phyloP scores from a whole-genome alignment of 2,329 filamentous ascomycete genomes.

The Blumeria hordei region DNA sequence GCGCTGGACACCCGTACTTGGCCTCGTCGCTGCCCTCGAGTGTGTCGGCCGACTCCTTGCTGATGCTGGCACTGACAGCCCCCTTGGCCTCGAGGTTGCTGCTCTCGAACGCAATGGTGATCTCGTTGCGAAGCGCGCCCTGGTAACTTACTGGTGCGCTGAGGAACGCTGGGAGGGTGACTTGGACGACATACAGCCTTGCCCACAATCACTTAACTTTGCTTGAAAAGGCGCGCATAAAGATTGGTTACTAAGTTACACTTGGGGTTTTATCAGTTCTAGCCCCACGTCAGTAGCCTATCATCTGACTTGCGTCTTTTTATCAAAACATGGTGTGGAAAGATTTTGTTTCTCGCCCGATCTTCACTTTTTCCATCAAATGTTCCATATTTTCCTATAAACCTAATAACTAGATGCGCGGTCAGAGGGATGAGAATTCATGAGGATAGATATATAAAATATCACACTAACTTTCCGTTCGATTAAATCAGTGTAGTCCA shows the following conservation, averaged over 20 bases:
- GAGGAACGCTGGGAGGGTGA: constrained; percentile 24
- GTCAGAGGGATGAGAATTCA: too few species aligned
- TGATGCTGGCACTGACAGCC: constrained; percentile 46
- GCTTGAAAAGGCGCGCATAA: neutral
- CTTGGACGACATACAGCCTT: constrained; percentile 5
- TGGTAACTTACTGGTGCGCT: constrained; percentile 49
- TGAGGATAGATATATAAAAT: too few species aligned
- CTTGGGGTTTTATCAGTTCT: neutral
- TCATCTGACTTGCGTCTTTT: too few species aligned
- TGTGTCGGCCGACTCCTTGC: constrained; percentile 45
- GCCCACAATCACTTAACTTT: too few species aligned
- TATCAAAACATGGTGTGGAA: too few species aligned
- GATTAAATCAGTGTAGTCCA: too few species aligned
- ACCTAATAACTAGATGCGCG: too few species aligned
- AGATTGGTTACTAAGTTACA: neutral
- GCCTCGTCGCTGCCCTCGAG: constrained; percentile 48
- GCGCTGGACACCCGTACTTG: constrained; percentile 70
- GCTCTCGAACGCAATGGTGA: constrained; percentile 22
- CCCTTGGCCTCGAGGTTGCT: constrained; percentile 58
- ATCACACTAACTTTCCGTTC: too few species aligned
- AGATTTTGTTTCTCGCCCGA: too few species aligned
- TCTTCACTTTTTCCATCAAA: too few species aligned
- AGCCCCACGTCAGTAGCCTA: too few species aligned
- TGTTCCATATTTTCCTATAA: too few species aligned
- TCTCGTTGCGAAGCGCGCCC: constrained; percentile 32